Evolutionary conservation across 2,329 filamentous ascomycete species (phyloP).

Genomic region (Curvularia verruculosa): DNA sequence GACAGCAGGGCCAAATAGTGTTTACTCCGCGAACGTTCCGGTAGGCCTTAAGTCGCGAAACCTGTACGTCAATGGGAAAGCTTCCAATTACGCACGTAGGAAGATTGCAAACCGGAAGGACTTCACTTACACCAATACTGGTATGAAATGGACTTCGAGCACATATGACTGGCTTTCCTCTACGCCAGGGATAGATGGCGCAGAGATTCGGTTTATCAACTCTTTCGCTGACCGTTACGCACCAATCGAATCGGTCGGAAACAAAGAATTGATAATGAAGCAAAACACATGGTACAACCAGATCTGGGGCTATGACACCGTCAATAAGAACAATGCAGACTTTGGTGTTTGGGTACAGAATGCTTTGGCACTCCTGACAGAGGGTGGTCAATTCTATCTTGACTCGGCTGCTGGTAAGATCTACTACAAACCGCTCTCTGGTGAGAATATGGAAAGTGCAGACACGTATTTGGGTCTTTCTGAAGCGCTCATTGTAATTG

Average conservation of each 20-base stretch:
- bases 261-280: constrained; percentile 20
- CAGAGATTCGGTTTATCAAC: constrained; percentile 24
- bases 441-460: constrained; percentile 19
- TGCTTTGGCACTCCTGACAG: constrained; percentile 18
- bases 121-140: constrained; percentile 16
- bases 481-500: constrained; percentile 19
- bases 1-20: constrained; percentile 15
- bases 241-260: constrained; percentile 15
- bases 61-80: constrained; percentile 24
- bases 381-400: constrained; percentile 23
- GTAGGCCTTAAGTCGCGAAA: constrained; percentile 20
- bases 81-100: constrained; percentile 21
- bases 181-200: constrained; percentile 16
- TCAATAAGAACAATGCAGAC: constrained; percentile 19
- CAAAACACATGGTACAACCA: constrained; percentile 22
- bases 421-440: constrained; percentile 21
- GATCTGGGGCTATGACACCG: constrained; percentile 23
- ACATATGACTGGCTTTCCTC: constrained; percentile 23
- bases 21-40: constrained; percentile 18
- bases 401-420: constrained; percentile 22
- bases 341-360: constrained; percentile 28
- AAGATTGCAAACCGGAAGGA: constrained; percentile 22
- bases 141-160: constrained; percentile 16
- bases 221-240: constrained; percentile 24
- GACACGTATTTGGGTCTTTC: constrained; percentile 18